Base-by-base conservation (phyloP, 208 protist species). In the Novymonas esmeraldas region DNA sequence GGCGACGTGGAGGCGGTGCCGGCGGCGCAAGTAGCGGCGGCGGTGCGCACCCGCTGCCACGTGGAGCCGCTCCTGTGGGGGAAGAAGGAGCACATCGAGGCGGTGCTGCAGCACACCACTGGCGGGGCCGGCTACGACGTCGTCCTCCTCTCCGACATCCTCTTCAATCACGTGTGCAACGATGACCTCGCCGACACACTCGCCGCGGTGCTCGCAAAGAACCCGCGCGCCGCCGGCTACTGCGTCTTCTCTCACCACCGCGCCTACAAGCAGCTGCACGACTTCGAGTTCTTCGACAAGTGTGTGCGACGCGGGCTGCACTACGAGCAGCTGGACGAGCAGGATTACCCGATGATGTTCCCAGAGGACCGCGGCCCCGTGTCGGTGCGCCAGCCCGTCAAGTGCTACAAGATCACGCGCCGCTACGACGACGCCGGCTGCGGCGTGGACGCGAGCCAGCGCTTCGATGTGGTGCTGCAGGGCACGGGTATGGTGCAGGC, bases 131-230 rank as follows among this genome's bases (percentile, higher is more conserved):
- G 89, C 57, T 96, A 87, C 68, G 92, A 96, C 62, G 61, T 94
- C 31, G 64, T 96, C 24, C 75, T 96, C 31, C 74, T 96, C 24
- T 96, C 92, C n/a, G 92, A 96, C 63, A 95, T 96, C 73, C 64
- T 96, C 16, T 96, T 96, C 78, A 96, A 96, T 55, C 92, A 96
- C 67, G 73, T 96, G 29, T 96, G 92, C 73, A 93, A 96, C 75
- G 85, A 90, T 50, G 85, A 92, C 73, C 77, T 96, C 42, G 81
- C 76, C 11, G 80, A 87, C 46, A 95, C 92, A 4, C 65, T 96
- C 26, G 79, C 66, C 11, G 64, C 46, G 28, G 52, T 84, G 48
- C 74, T 94, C 45, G 71, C 64, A 28, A 61, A 78, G 39, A 81
- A 66, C 42, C 54, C 51, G 6, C 63, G 54, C 36, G 82, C 90